Evolutionary conservation across 108 stramenopile species (phyloP), one percentile per base, ranked within the genome.

Genomic region (Poteriospumella lacustris): DNA sequence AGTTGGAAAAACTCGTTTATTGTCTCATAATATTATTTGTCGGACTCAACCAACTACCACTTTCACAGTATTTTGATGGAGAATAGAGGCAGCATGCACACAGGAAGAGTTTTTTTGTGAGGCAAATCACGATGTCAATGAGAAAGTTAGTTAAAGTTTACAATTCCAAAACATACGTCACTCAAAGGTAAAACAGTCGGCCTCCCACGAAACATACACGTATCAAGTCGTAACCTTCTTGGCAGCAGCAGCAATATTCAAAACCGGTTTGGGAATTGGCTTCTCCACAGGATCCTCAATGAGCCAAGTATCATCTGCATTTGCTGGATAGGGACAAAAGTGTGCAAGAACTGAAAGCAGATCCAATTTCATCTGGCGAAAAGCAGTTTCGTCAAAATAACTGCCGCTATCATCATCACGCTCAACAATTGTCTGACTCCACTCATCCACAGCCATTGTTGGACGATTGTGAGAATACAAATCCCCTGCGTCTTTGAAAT

Each of bases 101-200:
- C 47, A 19, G 47, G 47, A 52, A 52, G 47, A 52, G 47, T 15
- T 52, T 9, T n/a, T 52, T 52, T 15, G 47, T 52, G 19, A 52
- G 47, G 19, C 47, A 52, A 52, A 52, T 52, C 47, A 52, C 47
- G 47, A 52, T 52, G 47, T 52, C 47, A 52, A 52, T 52, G 47
- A 52, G 47, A 52, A 52, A 52, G 47, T 52, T 52, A 52, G 47
- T 52, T 52, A 52, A 52, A 52, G 47, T 52, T 52, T 52, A 52
- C 47, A 52, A 52, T 52, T 52, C 47, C 47, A 52, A 52, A 52
- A 52, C 47, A 52, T 52, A 52, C 19, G 15, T 52, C 47, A 9
- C 47, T 52, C 9, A 52, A n/a, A n/a, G n/a, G n/a, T n/a, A n/a
- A n/a, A n/a, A n/a, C n/a, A n/a, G n/a, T n/a, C n/a, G n/a, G n/a